A percentile compares a stretch with the other conserved stretches of the same genome.
Conservation (phyloP, 177 flowering plant species). For the Vitis hybrid region DNA sequence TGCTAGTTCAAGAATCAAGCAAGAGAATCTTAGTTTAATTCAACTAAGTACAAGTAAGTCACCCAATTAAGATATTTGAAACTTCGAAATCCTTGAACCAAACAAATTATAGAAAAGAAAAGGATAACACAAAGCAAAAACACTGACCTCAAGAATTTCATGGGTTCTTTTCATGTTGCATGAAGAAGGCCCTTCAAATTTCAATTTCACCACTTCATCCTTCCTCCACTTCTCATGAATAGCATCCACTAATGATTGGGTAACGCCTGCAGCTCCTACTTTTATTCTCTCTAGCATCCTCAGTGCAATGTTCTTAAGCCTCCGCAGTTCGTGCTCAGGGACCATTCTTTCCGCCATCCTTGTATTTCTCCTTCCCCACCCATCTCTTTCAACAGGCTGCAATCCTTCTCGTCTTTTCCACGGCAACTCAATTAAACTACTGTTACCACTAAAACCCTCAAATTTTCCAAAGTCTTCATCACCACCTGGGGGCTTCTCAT, state of each 20-base stretch:
- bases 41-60: no score
- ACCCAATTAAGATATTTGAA: no score
- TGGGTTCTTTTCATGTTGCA: slow-evolving; percentile 82
- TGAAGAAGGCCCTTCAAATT: slow-evolving; percentile 70
- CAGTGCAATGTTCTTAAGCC: slow-evolving; percentile 70
- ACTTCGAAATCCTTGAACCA: not conserved
- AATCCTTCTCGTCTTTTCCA: slow-evolving; percentile 41
- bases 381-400: slow-evolving; percentile 16
- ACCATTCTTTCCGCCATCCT: slow-evolving; percentile 60
- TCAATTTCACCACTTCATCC: slow-evolving; percentile 86
- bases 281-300: slow-evolving; percentile 78
- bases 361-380: slow-evolving; percentile 46
- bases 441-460: slow-evolving; percentile 15
- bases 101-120: not conserved
- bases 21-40: no score
- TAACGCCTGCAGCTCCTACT: slow-evolving; percentile 74
- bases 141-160: slow-evolving; percentile 75
- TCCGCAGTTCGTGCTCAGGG: slow-evolving; percentile 73
- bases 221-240: slow-evolving; percentile 81
- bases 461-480: slow-evolving; percentile 7
- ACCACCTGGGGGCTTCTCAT: not conserved
- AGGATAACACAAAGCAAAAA: not conserved
- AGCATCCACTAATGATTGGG: slow-evolving; percentile 65
- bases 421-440: slow-evolving; percentile 33
- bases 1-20: not conserved